Percentiles rank a stretch among this genome's conserved stretches.
Evolutionary conservation across 208 protist species (phyloP).

Genomic region (Wallacemonas collosoma): DNA sequence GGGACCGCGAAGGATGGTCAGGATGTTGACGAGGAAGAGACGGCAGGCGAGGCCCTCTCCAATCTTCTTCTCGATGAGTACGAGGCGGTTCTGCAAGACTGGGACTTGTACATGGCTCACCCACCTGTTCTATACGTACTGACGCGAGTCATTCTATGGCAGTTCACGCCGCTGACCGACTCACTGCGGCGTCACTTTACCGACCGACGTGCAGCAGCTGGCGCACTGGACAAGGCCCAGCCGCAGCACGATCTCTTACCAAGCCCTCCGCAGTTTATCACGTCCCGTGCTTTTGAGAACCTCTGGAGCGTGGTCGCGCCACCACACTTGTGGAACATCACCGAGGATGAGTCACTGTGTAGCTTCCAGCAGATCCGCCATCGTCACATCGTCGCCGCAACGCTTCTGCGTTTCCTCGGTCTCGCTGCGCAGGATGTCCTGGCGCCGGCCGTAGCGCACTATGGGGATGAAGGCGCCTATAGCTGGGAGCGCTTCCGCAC

Average conservation of each 20-base stretch:
- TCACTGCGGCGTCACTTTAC: slow-evolving; percentile 3
- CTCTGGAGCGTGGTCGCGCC: slow-evolving; percentile 77
- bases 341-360: slow-evolving; percentile 71
- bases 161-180: slow-evolving; percentile 58
- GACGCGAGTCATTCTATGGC: slow-evolving; percentile 71
- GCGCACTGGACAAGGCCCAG: not conserved
- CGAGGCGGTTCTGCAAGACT: slow-evolving; percentile 66
- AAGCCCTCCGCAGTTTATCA: slow-evolving; percentile 55
- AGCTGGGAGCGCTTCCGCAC: slow-evolving; percentile 52
- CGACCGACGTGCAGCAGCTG: not conserved
- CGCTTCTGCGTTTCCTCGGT: slow-evolving; percentile 66
- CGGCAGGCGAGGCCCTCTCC: slow-evolving; percentile 48
- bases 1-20: not conserved
- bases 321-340: slow-evolving; percentile 85
- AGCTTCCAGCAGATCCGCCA: slow-evolving; percentile 79
- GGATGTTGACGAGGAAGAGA: slow-evolving; percentile 21
- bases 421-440: slow-evolving; percentile 41
- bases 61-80: slow-evolving; percentile 69
- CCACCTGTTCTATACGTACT: slow-evolving; percentile 78
- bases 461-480: slow-evolving; percentile 15
- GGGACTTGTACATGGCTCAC: slow-evolving; percentile 84
- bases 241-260: not conserved
- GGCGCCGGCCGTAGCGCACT: slow-evolving; percentile 1
- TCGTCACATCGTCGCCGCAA: slow-evolving; percentile 72
- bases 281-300: slow-evolving; percentile 69